Conservation (phyloP, 176 grass and related monocot species). For the Avena insularis region DNA sequence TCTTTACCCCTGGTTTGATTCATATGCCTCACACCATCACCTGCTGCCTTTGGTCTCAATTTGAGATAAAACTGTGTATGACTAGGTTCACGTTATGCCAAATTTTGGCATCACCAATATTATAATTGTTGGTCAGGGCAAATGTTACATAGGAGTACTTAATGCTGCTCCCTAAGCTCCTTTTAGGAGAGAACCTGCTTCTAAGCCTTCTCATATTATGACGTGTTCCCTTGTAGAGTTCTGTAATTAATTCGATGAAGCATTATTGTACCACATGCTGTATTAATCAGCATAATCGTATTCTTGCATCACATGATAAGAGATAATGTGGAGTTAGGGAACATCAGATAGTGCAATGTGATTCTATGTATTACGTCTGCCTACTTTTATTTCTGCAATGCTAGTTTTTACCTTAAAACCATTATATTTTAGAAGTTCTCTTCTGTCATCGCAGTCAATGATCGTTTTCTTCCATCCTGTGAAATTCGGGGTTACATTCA, state of each 20-base stretch:
- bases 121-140: slow-evolving; percentile 1
- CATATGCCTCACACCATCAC: neutral
- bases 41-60: neutral
- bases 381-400: neutral
- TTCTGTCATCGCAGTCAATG: slow-evolving; percentile 74
- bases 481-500: slow-evolving; percentile 97
- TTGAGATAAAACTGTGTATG: neutral
- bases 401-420: neutral
- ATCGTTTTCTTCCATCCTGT: slow-evolving; percentile 97
- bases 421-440: slow-evolving; percentile 28
- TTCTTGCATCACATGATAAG: neutral
- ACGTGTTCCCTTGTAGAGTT: neutral
- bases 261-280: neutral
- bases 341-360: neutral
- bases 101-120: neutral
- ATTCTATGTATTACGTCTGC: neutral
- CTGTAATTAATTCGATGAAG: neutral
- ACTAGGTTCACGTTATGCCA: neutral
- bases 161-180: neutral
- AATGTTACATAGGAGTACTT: neutral
- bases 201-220: neutral
- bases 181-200: neutral
- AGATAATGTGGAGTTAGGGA: neutral
- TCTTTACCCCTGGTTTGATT: neutral
- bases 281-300: neutral